A percentile compares a stretch with the other conserved stretches of the same genome.
Evolutionary conservation across 2,329 filamentous ascomycete genomes (phyloP).

Genomic region (Xylaria multiplex): DNA sequence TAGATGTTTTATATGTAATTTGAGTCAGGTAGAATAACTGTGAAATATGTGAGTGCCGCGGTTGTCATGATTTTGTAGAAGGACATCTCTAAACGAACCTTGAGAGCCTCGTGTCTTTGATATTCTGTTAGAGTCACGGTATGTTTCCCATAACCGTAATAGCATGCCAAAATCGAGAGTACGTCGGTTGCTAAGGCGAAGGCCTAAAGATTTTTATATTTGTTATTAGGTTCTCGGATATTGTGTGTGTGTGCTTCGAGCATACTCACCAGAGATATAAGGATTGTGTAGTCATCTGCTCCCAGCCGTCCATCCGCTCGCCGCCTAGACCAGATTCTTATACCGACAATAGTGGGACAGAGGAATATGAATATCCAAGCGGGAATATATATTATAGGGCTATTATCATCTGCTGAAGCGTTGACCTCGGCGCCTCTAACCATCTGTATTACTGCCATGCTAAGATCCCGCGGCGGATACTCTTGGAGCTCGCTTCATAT

Average conservation of each 20-base stretch:
- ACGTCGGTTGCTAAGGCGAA: conserved; percentile 43
- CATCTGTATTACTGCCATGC: background rate
- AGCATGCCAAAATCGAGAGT: conserved; percentile 44
- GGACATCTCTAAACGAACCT: conserved; percentile 33
- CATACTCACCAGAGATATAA: conserved; percentile 27
- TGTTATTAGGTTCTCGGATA: background rate
- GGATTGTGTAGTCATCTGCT: conserved; percentile 47
- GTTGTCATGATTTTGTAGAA: background rate
- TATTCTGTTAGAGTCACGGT: conserved; percentile 30
- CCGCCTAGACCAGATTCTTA: conserved; percentile 45
- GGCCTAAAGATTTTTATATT: conserved; percentile 30
- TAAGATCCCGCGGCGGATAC: no score
- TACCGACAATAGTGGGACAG: conserved; percentile 44
- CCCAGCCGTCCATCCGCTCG: conserved; percentile 42
- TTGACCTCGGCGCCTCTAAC: background rate
- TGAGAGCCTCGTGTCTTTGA: conserved; percentile 42
- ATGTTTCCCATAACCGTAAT: conserved; percentile 48
- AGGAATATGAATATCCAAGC: conserved; percentile 42
- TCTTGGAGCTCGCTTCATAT: background rate
- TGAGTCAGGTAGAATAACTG: conserved; percentile 50
- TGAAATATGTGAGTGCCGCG: background rate
- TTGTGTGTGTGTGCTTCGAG: background rate
- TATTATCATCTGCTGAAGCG: conserved; percentile 2
- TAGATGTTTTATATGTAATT: conserved; percentile 49
- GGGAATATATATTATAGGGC: conserved; percentile 42